A percentile compares a stretch with the other conserved stretches of the same genome.
phyloP scores from a whole-genome alignment of 2,329 filamentous ascomycete species.

The Claviceps sorghi region DNA sequence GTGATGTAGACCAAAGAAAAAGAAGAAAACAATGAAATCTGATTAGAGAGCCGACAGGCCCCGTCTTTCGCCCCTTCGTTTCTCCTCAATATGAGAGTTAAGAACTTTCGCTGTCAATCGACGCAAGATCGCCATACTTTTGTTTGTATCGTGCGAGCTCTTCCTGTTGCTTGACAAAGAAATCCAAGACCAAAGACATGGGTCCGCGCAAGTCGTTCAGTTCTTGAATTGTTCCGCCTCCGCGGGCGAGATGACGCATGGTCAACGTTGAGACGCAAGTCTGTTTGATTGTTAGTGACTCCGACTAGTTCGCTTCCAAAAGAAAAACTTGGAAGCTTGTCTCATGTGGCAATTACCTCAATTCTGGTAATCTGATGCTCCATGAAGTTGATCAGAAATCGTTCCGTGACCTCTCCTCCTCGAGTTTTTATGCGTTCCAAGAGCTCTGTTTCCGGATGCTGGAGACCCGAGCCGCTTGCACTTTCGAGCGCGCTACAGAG shows the following conservation, averaged over 20 bases:
- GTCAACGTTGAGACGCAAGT: slow-evolving; percentile 67
- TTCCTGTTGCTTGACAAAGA: slow-evolving; percentile 44
- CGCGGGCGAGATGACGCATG: slow-evolving; percentile 64
- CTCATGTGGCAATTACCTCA: slow-evolving; percentile 47
- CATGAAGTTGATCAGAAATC: slow-evolving; percentile 75
- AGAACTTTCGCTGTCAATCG: slow-evolving; percentile 11
- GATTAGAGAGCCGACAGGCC: slow-evolving; percentile 3
- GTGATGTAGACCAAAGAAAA: neutral
- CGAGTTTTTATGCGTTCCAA: slow-evolving; percentile 52
- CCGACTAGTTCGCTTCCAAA: neutral
- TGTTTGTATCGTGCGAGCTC: slow-evolving; percentile 49
- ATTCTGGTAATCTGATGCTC: slow-evolving; percentile 93
- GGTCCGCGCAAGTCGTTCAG: slow-evolving; percentile 63
- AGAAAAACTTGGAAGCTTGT: too few relatives aligned
- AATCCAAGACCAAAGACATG: slow-evolving; percentile 56
- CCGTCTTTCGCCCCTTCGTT: slow-evolving; percentile 11
- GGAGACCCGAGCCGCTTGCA: slow-evolving; percentile 45
- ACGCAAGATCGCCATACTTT: slow-evolving; percentile 30
- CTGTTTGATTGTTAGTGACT: slow-evolving; percentile 26
- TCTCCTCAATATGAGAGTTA: slow-evolving; percentile 5
- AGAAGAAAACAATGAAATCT: neutral
- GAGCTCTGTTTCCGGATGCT: slow-evolving; percentile 69
- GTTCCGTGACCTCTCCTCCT: slow-evolving; percentile 77
- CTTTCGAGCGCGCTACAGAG: slow-evolving; percentile 80
- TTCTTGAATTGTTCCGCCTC: slow-evolving; percentile 44